phyloP scores from a whole-genome alignment of 208 protist species.

The Acanthamoeba royreba region DNA sequence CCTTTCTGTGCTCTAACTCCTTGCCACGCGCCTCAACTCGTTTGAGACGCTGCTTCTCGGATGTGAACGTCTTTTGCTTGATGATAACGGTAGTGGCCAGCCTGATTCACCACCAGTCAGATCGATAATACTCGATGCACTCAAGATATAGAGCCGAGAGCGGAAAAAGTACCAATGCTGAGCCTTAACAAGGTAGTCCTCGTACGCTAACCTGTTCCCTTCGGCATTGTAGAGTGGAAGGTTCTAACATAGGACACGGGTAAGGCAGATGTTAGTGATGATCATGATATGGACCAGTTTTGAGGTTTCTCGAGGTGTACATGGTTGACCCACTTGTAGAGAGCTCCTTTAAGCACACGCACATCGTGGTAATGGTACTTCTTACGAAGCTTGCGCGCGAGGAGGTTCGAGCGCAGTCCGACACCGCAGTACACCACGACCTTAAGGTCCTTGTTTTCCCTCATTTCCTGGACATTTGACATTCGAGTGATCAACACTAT shows the following conservation, averaged over 20 bases:
- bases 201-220: not conserved
- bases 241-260: not conserved
- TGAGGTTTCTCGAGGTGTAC: too few species aligned
- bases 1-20: not conserved
- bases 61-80: constrained; percentile 13
- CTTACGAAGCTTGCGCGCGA: not conserved
- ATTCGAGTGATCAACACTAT: too few species aligned
- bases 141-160: not conserved
- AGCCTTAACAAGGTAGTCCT: not conserved
- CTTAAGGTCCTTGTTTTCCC: not conserved
- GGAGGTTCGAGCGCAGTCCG: not conserved
- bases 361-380: not conserved
- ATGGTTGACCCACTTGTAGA: not conserved
- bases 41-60: not conserved
- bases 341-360: not conserved
- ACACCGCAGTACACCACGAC: not conserved
- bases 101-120: too few species aligned
- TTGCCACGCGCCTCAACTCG: not conserved
- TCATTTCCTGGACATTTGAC: not conserved
- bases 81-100: not conserved
- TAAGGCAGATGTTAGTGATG: not conserved
- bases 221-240: not conserved
- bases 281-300: too few species aligned
- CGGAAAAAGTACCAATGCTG: not conserved
- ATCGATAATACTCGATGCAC: not conserved